Evolutionary conservation across 805 yeast genomes (phyloP).

Genomic region (Metschnikowia shivogae): DNA sequence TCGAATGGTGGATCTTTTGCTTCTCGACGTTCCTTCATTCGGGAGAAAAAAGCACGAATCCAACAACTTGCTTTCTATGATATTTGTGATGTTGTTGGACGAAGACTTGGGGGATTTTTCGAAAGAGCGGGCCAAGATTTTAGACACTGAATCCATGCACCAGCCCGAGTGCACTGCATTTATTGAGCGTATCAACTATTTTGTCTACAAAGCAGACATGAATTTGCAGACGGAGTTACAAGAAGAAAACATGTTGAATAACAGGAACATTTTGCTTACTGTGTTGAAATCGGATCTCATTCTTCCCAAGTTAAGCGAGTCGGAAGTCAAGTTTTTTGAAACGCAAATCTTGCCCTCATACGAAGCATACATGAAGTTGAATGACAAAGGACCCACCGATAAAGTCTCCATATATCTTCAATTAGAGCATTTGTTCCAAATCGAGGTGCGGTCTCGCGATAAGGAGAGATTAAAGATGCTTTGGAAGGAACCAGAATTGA

Average conservation of each 20-base stretch:
- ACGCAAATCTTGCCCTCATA: conserved; percentile 17
- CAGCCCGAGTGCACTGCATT: conserved; percentile 25
- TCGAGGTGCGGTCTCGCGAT: conserved; percentile 67
- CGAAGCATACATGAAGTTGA: conserved; percentile 19
- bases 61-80: conserved; percentile 56
- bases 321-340: conserved; percentile 5
- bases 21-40: conserved; percentile 45
- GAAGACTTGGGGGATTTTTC: conserved; percentile 68
- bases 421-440: conserved; percentile 57
- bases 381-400: conserved; percentile 10
- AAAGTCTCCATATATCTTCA: conserved; percentile 42
- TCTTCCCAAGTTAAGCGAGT: conserved; percentile 17
- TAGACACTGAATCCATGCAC: conserved; percentile 36
- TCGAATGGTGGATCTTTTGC: conserved; percentile 71
- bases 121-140: conserved; percentile 44
- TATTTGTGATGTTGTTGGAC: conserved; percentile 66
- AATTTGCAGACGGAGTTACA: conserved; percentile 32
- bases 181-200: conserved; percentile 39
- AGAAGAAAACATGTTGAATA: conserved; percentile 70
- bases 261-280: conserved; percentile 59
- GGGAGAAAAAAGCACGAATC: conserved; percentile 17
- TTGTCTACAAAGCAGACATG: conserved; percentile 48
- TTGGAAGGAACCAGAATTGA: conserved; percentile 83
- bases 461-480: conserved; percentile 68
- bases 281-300: conserved; percentile 27